A percentile compares a stretch with the other conserved stretches of the same genome.
Evolutionary conservation across 441 rosid species (phyloP).

Genomic region (Monsonia emarginata): DNA sequence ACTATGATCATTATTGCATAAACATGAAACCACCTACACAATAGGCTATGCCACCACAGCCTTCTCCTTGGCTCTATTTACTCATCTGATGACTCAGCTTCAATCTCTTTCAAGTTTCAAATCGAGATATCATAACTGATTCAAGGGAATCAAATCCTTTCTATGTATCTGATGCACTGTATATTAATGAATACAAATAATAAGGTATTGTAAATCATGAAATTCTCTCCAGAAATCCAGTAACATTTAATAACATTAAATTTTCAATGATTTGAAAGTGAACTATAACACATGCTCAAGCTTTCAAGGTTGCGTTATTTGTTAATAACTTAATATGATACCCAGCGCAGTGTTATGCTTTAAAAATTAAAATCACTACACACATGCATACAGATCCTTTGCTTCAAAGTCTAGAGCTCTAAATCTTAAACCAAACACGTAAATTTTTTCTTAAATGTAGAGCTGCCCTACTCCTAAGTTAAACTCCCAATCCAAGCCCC

Average conservation of each 20-base stretch:
- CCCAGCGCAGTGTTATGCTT: not conserved
- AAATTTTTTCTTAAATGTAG: not conserved
- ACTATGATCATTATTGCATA: no score
- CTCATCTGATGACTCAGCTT: not conserved
- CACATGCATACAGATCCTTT: not conserved
- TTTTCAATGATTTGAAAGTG: not conserved
- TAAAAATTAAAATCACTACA: not conserved
- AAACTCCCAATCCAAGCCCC: not conserved
- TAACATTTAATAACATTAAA: not conserved
- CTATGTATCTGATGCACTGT: not conserved
- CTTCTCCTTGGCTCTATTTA: not conserved
- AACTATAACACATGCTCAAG: not conserved
- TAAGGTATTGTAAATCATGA: not conserved
- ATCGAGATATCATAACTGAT: not conserved
- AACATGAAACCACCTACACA: no score
- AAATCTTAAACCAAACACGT: not conserved
- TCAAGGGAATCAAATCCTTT: not conserved
- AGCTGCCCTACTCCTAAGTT: not conserved
- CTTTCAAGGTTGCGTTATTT: not conserved
- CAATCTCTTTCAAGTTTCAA: not conserved
- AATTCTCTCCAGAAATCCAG: not conserved
- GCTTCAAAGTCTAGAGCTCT: not conserved
- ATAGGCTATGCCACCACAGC: not conserved
- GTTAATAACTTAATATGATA: no score
- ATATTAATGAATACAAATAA: not conserved